Evolutionary conservation across 1,284 basidiomycete genomes (phyloP).

Genomic region (Cystobasidium pallidum): DNA sequence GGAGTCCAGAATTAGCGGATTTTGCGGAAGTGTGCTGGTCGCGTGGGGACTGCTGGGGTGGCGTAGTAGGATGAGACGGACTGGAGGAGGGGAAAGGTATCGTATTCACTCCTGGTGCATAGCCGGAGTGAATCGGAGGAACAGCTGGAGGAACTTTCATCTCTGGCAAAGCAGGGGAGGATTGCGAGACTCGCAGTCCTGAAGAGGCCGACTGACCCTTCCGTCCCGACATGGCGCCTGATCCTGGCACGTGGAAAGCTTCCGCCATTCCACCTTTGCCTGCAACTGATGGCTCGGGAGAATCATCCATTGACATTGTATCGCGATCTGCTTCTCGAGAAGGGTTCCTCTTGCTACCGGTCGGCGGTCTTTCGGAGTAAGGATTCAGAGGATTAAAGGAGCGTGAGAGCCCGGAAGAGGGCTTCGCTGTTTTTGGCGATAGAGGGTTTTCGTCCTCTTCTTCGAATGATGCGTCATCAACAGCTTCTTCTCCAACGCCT

Average conservation of each 20-base stretch:
- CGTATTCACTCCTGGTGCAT: neutral
- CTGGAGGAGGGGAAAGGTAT: neutral
- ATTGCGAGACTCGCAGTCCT: neutral
- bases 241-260: neutral
- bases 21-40: neutral
- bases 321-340: constrained; percentile 5
- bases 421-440: neutral
- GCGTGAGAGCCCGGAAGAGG: neutral
- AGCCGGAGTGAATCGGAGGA: neutral
- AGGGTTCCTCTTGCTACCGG: neutral
- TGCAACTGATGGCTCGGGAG: constrained; percentile 1
- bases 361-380: constrained; percentile 15
- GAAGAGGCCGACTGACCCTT: neutral
- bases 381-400: constrained; percentile 40
- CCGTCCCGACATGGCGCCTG: neutral
- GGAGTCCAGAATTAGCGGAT: neutral
- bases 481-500: constrained; percentile 1
- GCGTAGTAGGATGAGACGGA: constrained; percentile 21
- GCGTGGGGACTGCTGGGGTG: constrained; percentile 2
- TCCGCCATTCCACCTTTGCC: neutral
- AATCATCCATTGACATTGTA: constrained; percentile 28
- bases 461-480: neutral
- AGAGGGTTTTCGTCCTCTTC: neutral
- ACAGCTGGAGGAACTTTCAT: neutral
- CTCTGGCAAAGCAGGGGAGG: constrained; percentile 8